phyloP scores from a whole-genome alignment of 495 filamentous ascomycete genomes.

The Achaetomiella virescens region DNA sequence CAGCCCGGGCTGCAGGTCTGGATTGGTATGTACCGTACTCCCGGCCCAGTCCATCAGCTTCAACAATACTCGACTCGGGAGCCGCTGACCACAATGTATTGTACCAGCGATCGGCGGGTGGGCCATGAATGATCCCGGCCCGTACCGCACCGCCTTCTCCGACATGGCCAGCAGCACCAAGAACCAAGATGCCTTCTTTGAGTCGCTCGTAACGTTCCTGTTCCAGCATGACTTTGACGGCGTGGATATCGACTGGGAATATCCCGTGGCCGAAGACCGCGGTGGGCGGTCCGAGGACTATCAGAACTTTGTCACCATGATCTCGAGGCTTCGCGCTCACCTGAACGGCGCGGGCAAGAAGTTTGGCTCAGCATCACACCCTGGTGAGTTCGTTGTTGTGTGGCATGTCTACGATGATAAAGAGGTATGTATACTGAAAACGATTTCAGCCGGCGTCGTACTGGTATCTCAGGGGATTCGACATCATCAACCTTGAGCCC shows the following conservation, averaged over 20 bases:
- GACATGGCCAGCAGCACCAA: constrained; percentile 18
- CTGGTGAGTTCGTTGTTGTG: constrained; percentile 41
- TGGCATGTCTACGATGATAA: too few species aligned
- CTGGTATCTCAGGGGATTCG: constrained; percentile 53
- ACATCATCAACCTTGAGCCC: constrained; percentile 35
- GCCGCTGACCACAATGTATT: not conserved
- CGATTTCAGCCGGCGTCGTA: not conserved
- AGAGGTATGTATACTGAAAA: too few species aligned
- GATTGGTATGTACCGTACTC: constrained; percentile 11
- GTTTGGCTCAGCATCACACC: constrained; percentile 34
- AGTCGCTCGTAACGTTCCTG: constrained; percentile 12
- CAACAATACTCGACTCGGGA: too few species aligned
- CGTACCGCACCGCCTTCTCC: constrained; percentile 18
- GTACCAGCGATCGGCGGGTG: constrained; percentile 39
- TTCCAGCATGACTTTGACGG: constrained; percentile 11
- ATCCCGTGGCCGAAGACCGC: constrained; percentile 38
- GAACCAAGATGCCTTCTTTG: constrained; percentile 22
- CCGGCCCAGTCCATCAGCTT: not conserved
- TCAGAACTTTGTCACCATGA: constrained; percentile 29
- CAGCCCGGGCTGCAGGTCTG: constrained; percentile 27
- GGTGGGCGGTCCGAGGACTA: constrained; percentile 32
- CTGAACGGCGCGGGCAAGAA: not conserved
- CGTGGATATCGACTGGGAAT: constrained; percentile 22
- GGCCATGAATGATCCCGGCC: constrained; percentile 35
- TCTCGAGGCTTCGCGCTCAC: constrained; percentile 1